phyloP scores from a whole-genome alignment of 192 early-diverging fungal species.

The Gryganskiella cystojenkinii region DNA sequence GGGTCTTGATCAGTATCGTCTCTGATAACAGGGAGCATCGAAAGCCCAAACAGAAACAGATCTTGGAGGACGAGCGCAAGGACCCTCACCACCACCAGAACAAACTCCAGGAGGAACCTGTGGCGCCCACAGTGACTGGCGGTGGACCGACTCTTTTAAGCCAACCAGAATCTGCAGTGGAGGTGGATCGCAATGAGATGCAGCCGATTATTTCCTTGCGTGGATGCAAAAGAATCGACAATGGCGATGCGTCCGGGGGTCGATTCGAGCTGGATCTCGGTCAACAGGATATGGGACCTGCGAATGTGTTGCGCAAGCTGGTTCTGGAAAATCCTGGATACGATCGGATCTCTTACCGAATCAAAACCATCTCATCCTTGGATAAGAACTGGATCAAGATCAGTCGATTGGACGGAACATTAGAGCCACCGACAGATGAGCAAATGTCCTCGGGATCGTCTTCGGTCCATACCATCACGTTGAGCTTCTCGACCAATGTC shows the following conservation, averaged over 20 bases:
- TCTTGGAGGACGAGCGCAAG: conserved; percentile 26
- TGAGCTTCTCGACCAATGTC: conserved; percentile 67
- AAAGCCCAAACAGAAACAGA: conserved; percentile 34
- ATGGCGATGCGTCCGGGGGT: conserved; percentile 62
- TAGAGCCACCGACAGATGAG: conserved; percentile 63
- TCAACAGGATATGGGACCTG: conserved; percentile 75
- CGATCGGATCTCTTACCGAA: conserved; percentile 69
- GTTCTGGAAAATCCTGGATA: conserved; percentile 66
- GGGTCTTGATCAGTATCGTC: conserved; percentile 72
- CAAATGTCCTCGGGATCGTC: conserved; percentile 22
- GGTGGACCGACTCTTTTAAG: not conserved
- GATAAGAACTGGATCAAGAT: conserved; percentile 76
- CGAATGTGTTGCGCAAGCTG: conserved; percentile 69
- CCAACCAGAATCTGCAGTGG: not conserved
- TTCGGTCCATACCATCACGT: conserved; percentile 60
- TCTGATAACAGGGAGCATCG: conserved; percentile 49
- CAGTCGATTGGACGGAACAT: conserved; percentile 73
- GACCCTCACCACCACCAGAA: conserved; percentile 51
- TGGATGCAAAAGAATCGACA: conserved; percentile 74
- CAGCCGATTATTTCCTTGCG: conserved; percentile 65
- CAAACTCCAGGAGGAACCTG: conserved; percentile 19
- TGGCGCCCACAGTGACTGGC: not conserved
- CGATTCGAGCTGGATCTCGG: conserved; percentile 83
- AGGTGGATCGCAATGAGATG: conserved; percentile 25
- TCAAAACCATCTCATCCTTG: conserved; percentile 64